Percentiles rank a stretch among this genome's conserved stretches.
Evolutionary conservation across 768 basidiomycete species (phyloP).

Genomic region (Pulveroboletus sp.): DNA sequence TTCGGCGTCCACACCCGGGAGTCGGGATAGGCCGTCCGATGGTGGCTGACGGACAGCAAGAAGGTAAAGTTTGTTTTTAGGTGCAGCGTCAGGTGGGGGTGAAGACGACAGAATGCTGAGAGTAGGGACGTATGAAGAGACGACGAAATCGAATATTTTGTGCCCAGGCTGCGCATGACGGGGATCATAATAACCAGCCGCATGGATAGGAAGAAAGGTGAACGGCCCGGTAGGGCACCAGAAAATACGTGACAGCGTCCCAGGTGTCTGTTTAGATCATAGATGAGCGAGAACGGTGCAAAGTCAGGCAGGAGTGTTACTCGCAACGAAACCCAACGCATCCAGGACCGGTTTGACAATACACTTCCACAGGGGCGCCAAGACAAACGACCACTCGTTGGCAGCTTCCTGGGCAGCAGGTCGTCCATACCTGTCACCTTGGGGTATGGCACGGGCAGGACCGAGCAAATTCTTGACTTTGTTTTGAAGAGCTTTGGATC

Average conservation of each 20-base stretch:
- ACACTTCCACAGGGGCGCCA: constrained; percentile 9
- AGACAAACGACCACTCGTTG: neutral
- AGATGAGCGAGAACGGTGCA: neutral
- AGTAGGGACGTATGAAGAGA: constrained; percentile 30
- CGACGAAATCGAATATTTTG: constrained; percentile 1
- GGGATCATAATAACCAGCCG: neutral
- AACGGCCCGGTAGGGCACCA: constrained; percentile 6
- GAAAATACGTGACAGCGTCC: neutral
- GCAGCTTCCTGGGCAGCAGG: neutral
- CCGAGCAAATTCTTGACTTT: neutral
- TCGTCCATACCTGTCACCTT: neutral
- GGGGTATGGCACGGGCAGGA: neutral
- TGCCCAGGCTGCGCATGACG: neutral
- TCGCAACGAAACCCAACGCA: neutral
- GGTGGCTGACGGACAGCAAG: constrained; percentile 16
- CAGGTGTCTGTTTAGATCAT: neutral
- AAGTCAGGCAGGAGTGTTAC: neutral
- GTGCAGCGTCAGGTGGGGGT: neutral
- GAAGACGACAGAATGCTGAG: constrained; percentile 14
- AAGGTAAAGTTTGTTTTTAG: neutral
- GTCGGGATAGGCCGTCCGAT: constrained; percentile 8
- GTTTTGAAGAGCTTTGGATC: neutral
- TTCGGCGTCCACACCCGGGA: constrained; percentile 14
- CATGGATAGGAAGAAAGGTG: constrained; percentile 4
- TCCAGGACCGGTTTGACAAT: constrained; percentile 9